Evolutionary conservation across 2,329 filamentous ascomycete species (phyloP), one percentile per base, ranked within the genome.

Genomic region (Calonectria pseudoturangicola): DNA sequence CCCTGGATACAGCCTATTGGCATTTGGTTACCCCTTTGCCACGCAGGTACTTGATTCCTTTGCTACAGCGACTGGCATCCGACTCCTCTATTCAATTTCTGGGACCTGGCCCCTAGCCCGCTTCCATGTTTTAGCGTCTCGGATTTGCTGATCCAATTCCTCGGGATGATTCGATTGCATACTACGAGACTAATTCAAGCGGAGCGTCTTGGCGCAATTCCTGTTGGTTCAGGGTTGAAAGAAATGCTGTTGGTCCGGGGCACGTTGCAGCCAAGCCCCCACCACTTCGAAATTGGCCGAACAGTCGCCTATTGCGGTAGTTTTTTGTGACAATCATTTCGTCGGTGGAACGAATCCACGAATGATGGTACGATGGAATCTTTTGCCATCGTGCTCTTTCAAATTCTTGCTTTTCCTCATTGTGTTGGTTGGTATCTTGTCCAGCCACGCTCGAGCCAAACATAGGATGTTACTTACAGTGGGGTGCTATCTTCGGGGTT

Each of bases 181-280:
- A 54, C 28, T 10, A 27, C 15, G 27, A 13, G 4, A n/a, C 28
- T 18, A 27, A 33, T 54, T 54, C 12, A 7, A 7, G 45, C n/a
- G 45, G 25, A 54, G 15, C 13, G 6, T 27, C 36, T 39, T 58
- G 18, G 16, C 18, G 16, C 28, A 21, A 13, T 36, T 58, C 16
- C 30, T 58, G 51, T 58, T 58, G 30, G 51, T 21, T 39, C 51
- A 36, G 51, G 30, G 51, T 51, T 30, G 21, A 21, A 48, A 48
- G n/a, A 21, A 48, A 13, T 18, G 15, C 15, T 51, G 48, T 51
- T 51, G 51, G 51, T 36, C 28, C 51, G 36, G 28, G 51, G 51
- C 3, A 58, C 8, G 21, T 27, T 36, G 51, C 30, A 39, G 36
- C 51, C 51, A 12, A 33, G 51, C 21, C 51, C 39, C 51, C 51